Conservation (phyloP, 2,329 filamentous ascomycete species). For the Monosporascus sp. region DNA sequence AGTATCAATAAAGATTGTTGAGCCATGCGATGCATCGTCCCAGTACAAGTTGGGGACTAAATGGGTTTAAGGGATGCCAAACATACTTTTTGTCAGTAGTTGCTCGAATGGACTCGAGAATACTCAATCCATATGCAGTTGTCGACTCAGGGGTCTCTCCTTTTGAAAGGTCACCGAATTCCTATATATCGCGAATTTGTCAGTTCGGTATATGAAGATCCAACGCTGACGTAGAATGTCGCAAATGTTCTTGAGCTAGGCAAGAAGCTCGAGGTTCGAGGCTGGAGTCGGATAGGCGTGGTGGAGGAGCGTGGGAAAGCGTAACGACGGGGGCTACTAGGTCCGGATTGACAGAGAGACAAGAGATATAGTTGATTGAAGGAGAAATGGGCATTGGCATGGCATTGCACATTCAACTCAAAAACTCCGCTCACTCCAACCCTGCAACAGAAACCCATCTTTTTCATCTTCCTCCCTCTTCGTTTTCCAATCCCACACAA, state of each 20-base stretch:
- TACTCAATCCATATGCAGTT: slow-evolving; percentile 64
- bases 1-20: too few relatives aligned
- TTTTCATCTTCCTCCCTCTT: not conserved
- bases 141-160: slow-evolving; percentile 65
- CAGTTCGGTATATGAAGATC: slow-evolving; percentile 2
- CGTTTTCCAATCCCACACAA: too few relatives aligned
- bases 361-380: not conserved
- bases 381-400: slow-evolving; percentile 11
- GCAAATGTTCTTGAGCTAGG: too few relatives aligned
- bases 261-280: too few relatives aligned
- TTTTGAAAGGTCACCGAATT: slow-evolving; percentile 45
- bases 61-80: not conserved
- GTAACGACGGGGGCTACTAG: not conserved
- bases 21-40: not conserved
- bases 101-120: slow-evolving; percentile 69
- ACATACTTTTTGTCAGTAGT: slow-evolving; percentile 79
- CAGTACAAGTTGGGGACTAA: not conserved
- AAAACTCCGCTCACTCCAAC: not conserved
- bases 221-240: not conserved
- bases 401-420: slow-evolving; percentile 4
- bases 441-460: slow-evolving; percentile 5
- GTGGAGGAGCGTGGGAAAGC: too few relatives aligned
- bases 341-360: not conserved
- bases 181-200: slow-evolving; percentile 19
- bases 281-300: too few relatives aligned